A percentile compares a stretch with the other conserved stretches of the same genome.
These are phyloP conservation scores for Sisymbrium altissimum DNA, from an alignment of 345 rosid species.

Conservation along the genomic window DNA sequence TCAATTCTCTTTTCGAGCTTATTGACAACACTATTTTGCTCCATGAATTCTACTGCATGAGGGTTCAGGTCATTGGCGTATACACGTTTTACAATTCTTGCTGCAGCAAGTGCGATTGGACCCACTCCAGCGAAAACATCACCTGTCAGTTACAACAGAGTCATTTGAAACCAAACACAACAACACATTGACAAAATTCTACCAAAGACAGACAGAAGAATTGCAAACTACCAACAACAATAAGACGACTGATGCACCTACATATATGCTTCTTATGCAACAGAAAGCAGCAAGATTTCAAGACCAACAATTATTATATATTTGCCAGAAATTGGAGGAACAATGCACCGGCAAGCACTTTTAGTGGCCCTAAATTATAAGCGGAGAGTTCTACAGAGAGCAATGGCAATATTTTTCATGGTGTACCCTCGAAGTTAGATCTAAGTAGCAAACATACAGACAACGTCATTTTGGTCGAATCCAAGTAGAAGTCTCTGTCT, in stretches of 20 bases:
- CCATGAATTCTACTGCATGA: constrained; percentile 70
- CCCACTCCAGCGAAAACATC: constrained; percentile 88
- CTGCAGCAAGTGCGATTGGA: constrained; percentile 79
- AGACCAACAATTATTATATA: not conserved
- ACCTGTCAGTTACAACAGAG: constrained; percentile 44
- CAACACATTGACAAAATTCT: not conserved
- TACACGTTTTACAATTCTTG: constrained; percentile 75
- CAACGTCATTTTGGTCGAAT: constrained; percentile 63
- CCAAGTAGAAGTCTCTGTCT: constrained; percentile 72
- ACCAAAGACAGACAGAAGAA: not conserved
- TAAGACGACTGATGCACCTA: not conserved
- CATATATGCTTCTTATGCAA: constrained; percentile 11
- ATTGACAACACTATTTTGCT: constrained; percentile 68
- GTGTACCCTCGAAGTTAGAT: constrained; percentile 15
- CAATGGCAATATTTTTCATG: constrained; percentile 3
- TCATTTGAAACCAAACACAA: not conserved
- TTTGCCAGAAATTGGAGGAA: not conserved
- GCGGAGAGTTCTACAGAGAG: not conserved
- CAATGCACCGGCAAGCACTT: not conserved
- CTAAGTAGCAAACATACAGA: constrained; percentile 59
- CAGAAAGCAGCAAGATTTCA: not conserved
- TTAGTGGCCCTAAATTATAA: not conserved
- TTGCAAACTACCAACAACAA: not conserved
- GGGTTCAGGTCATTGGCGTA: constrained; percentile 95
- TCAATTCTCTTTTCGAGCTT: constrained; percentile 69